phyloP scores from a whole-genome alignment of 2,329 filamentous ascomycete genomes.

The Aureobasidium sp. region DNA sequence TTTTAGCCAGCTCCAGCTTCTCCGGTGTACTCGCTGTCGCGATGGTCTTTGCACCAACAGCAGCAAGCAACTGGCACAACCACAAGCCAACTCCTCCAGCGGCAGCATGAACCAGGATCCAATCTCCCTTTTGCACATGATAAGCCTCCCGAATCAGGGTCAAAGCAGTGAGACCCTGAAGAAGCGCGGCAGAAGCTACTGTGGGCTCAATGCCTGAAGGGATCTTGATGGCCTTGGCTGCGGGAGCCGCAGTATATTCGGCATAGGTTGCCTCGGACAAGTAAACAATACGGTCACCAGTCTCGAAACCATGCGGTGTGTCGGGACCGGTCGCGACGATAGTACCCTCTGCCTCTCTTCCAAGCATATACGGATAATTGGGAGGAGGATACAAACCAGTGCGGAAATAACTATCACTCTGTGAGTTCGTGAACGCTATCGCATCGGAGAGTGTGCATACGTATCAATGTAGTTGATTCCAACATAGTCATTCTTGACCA shows the following conservation, averaged over 20 bases:
- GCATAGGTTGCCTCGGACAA: slow-evolving; percentile 49
- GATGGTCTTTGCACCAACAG: slow-evolving; percentile 67
- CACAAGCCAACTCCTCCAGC: slow-evolving; percentile 72
- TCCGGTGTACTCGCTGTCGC: slow-evolving; percentile 66
- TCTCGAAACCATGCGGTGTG: slow-evolving; percentile 44
- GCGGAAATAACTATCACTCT: slow-evolving; percentile 61
- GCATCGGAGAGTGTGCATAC: slow-evolving; percentile 29
- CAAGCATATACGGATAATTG: slow-evolving; percentile 63
- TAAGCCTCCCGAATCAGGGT: slow-evolving; percentile 68
- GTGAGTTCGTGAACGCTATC: neutral
- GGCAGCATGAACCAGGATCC: slow-evolving; percentile 75
- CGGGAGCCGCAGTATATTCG: slow-evolving; percentile 49
- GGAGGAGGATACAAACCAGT: slow-evolving; percentile 67
- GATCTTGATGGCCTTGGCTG: slow-evolving; percentile 50
- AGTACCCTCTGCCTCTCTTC: slow-evolving; percentile 68
- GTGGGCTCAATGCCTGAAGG: slow-evolving; percentile 54
- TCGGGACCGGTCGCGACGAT: slow-evolving; percentile 53
- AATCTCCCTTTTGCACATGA: slow-evolving; percentile 63
- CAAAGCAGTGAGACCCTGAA: slow-evolving; percentile 77
- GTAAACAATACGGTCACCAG: slow-evolving; percentile 66
- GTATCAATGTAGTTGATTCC: slow-evolving; percentile 89
- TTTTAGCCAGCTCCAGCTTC: slow-evolving; percentile 61
- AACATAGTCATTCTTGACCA: slow-evolving; percentile 70
- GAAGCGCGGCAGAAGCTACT: slow-evolving; percentile 57
- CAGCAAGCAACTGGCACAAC: slow-evolving; percentile 64